Base-by-base conservation (phyloP, 768 basidiomycete genomes). In the Lactifluus piperatus region DNA sequence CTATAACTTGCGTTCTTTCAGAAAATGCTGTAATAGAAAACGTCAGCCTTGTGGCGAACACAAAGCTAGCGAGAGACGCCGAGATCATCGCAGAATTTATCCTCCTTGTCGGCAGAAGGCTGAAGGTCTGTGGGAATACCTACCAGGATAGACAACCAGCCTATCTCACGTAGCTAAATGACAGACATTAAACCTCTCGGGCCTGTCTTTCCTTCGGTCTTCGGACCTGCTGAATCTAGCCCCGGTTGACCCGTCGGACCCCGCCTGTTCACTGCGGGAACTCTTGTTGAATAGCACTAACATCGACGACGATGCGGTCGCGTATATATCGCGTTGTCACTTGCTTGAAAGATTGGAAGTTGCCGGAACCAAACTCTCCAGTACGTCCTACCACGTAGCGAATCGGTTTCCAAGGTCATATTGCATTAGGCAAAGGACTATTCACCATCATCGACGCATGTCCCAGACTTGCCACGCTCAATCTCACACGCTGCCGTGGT, bases 401-500 rank as follows among this genome's bases (percentile, higher is more conserved):
- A 26, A 30, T 16, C 1, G 20, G 20, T n/a, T n/a, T 20, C 10
- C 36, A 26, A 29, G 27, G 37, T 50, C n/a, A 54, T 9, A 13
- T 49, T 45, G 18, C 10, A 11, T 14, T 55, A 88, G 85, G 73
- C 54, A 71, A 68, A 0, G 86, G 80, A 9, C 66, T 88, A 22
- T 81, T 81, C 63, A 62, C 69, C 2, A 77, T 88, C 37, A 72
- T 88, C 30, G 80, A 86, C 63, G 75, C 74, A 0, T 88, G 86
- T 63, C 62, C 72, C 2, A 72, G 70, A 29, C 71, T 88, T 29
- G 69, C 73, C 57, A 77, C 72, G n/a, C 66, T 88, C 14, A 80
- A 86, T 65, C 70, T 88, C 46, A 87, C 83, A 4, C 81, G 84
- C 58, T 88, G 86, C 60, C 76, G 86, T 52, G 80, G 86, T 5